Evolutionary conservation across 2,329 filamentous ascomycete genomes (phyloP), one percentile per base, ranked within the genome.

Genomic region (Apiospora kogelbergensis): DNA sequence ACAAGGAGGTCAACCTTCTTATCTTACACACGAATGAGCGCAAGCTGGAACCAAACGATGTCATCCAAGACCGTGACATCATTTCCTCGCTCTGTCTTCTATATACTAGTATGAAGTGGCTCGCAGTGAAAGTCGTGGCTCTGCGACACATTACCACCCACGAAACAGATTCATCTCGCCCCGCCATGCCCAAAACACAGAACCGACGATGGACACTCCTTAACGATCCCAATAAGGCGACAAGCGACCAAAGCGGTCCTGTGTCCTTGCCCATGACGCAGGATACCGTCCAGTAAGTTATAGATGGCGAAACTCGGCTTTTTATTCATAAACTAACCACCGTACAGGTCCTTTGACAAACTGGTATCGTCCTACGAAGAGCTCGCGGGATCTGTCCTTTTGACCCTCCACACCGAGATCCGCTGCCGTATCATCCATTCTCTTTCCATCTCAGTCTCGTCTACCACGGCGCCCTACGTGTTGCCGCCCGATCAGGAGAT

Each of bases 71-170:
- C 76, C 90, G 93, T 33, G 97, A 98, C 78, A 92, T 91, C 4
- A 91, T 98, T 37, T 89, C 91, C 57, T 92, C 92, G 4, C 83
- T 99, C 5, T 98, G 95, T 74, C 87, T 98, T 46, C 84, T 99
- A 44, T 97, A 97, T 80, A 98, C 95, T 65, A 98, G 95, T 83
- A 97, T 98, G 94, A 96, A 97, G 84, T 99, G 96, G 96, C 88
- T 99, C 44, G 90, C 93, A 24, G 91, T 91, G 74, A 96, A 95
- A 81, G 90, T 97, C 53, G 84, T 86, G n/a, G 86, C 93, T 69
- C 85, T 99, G 67, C 89, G 96, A 53, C 91, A 95, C 76, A 94
- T 98, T 75, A 95, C 93, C 24, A 85, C 87, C 67, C 89, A 91
- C 70, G 89, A 93, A 63, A 88, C 89, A 45, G 89, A 94, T 79